These are phyloP conservation scores for Viola odorata DNA, from an alignment of 345 rosid species.

Conservation along the genomic window DNA sequence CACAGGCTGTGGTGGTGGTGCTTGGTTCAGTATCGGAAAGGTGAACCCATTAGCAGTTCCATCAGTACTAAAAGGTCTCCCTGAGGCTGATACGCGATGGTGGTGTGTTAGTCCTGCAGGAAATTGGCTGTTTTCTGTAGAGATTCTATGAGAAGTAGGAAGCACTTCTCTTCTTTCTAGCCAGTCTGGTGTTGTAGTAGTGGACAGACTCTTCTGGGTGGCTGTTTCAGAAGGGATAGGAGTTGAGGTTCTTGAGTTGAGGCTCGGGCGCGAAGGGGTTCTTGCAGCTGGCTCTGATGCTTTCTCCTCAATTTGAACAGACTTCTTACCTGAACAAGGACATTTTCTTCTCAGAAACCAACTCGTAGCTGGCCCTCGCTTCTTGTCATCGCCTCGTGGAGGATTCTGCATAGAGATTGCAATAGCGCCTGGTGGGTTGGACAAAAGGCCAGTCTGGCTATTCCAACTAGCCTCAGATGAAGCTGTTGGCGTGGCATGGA, in stretches of 20 bases:
- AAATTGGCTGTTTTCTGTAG: slow-evolving; percentile 20
- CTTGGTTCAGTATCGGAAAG: slow-evolving; percentile 42
- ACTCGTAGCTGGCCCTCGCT: slow-evolving; percentile 21
- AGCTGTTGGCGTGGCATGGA: slow-evolving; percentile 53
- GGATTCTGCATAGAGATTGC: slow-evolving; percentile 36
- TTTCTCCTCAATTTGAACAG: slow-evolving; percentile 63
- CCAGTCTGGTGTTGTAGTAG: slow-evolving; percentile 11
- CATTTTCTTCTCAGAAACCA: slow-evolving; percentile 61
- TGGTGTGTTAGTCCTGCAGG: slow-evolving; percentile 11
- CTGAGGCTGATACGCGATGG: slow-evolving; percentile 21
- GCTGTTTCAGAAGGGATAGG: background rate
- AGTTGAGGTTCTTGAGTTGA: background rate
- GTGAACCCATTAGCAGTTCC: slow-evolving; percentile 35
- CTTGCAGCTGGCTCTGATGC: slow-evolving; percentile 20
- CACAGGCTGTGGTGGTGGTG: slow-evolving; percentile 12
- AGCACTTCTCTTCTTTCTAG: slow-evolving; percentile 8
- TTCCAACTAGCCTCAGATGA: slow-evolving; percentile 95
- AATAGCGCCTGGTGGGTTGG: slow-evolving; percentile 53
- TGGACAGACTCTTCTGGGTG: background rate
- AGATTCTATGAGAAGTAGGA: slow-evolving; percentile 11
- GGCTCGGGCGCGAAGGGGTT: slow-evolving; percentile 18
- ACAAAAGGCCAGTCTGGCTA: slow-evolving; percentile 67
- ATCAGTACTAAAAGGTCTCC: slow-evolving; percentile 9
- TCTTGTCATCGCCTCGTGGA: slow-evolving; percentile 12
- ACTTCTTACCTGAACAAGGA: slow-evolving; percentile 52